Base-by-base conservation (phyloP, 352 stramenopile species). In the Phytophthora citricola region DNA sequence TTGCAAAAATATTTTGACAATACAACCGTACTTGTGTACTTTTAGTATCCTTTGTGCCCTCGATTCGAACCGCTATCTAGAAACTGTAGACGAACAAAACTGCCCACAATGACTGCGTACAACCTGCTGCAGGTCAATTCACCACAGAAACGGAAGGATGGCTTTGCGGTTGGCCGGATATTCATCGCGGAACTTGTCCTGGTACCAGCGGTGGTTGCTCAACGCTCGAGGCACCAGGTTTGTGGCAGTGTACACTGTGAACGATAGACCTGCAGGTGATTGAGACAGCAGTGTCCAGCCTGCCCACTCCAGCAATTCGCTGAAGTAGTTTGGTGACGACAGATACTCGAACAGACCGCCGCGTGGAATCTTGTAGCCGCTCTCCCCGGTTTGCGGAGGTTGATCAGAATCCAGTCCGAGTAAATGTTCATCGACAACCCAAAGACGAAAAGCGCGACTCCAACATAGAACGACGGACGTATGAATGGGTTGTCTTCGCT, bases 311-410 rank as follows among this genome's bases (percentile, higher is more conserved):
- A 93, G 59, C n/a, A 91, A 71, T 49, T 93, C 85, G 10, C 81
- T 83, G 31, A 93, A 72, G 58, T 91, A 90, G 69, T 93, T 93
- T 8, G 85, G 79, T n/a, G 79, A 81, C 38, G 83, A 89, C n/a
- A 93, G 71, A 41, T 79, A 87, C 66, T 78, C 65, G 56, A 93
- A 93, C 63, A 93, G 60, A 17, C 78, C 82, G 3, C 83, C 83
- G 43, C 64, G 41, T 1, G 85, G 85, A 43, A 93, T 86, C 34
- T 75, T 68, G 58, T 92, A 93, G 27, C 60, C 76, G 8, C 67
- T 81, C 49, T 91, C 79, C 12, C 75, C 4, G 81, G 79, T 32
- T 77, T 75, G 53, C 83, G 85, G 50, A 93, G 64, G 58, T 83
- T 39, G 63, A 91, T 91, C 40, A 93, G 73, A 40, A 87, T 68